Percentiles rank a stretch among this genome's conserved stretches.
These are phyloP conservation scores for Zangia roseola DNA, from an alignment of 768 basidiomycete genomes.

Conservation along the genomic window DNA sequence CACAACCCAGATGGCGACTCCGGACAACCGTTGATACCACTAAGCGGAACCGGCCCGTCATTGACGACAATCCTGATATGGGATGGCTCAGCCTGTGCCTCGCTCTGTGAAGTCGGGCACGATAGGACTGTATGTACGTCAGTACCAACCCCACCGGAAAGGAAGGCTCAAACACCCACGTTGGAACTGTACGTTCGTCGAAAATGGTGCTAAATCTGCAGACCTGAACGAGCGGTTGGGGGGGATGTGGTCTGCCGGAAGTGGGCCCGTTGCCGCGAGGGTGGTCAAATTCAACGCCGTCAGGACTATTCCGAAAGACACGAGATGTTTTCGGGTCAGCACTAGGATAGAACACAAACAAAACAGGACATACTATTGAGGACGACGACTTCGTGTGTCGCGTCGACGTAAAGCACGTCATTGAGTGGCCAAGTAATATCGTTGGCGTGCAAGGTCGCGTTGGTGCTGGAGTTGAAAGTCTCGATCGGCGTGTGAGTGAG, in stretches of 20 bases:
- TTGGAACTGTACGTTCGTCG: constrained; percentile 88
- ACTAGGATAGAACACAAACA: neutral
- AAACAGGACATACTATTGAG: constrained; percentile 62
- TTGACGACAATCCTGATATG: constrained; percentile 87
- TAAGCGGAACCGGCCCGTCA: constrained; percentile 82
- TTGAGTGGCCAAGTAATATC: constrained; percentile 67
- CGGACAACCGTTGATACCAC: constrained; percentile 72
- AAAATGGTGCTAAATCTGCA: constrained; percentile 81
- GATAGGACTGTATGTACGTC: constrained; percentile 51
- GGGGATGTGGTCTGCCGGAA: constrained; percentile 73
- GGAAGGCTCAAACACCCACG: constrained; percentile 40
- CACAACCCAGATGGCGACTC: constrained; percentile 66
- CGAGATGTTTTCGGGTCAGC: neutral
- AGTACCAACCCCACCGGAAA: neutral
- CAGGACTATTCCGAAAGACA: constrained; percentile 49
- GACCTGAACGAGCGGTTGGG: constrained; percentile 64
- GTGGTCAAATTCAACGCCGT: constrained; percentile 82
- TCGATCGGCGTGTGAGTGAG: constrained; percentile 73
- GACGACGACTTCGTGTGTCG: constrained; percentile 89
- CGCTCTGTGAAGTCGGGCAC: constrained; percentile 36
- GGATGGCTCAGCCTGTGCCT: constrained; percentile 37
- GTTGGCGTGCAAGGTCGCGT: constrained; percentile 74
- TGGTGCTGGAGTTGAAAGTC: constrained; percentile 78
- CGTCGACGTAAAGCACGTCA: constrained; percentile 80
- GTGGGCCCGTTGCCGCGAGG: constrained; percentile 69